Conservation (phyloP, 805 yeast species). For the Blastobotrys peoriensis region DNA sequence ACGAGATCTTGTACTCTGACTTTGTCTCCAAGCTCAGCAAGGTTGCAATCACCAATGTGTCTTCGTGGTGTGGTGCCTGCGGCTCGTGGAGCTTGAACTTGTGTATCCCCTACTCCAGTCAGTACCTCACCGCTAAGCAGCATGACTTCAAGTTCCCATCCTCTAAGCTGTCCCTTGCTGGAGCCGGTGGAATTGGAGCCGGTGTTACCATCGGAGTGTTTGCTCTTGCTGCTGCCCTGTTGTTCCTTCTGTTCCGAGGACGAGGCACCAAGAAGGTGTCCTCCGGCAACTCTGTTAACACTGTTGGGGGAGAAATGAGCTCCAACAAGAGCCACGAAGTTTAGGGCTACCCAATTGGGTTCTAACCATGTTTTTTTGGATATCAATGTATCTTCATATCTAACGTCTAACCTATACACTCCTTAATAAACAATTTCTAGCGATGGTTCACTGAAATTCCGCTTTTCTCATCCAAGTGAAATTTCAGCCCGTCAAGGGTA, state of each 20-base stretch:
- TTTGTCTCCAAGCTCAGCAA: conserved; percentile 29
- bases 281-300: neutral
- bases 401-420: no score
- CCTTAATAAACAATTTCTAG: no score
- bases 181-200: conserved; percentile 48
- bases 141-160: conserved; percentile 19
- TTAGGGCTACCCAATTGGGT: no score
- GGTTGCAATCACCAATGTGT: conserved; percentile 26
- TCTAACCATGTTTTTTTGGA: no score
- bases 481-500: no score
- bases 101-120: conserved; percentile 31
- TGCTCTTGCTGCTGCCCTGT: conserved; percentile 30
- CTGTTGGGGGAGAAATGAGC: neutral
- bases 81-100: conserved; percentile 25
- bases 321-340: neutral
- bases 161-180: conserved; percentile 31
- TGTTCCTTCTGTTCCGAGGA: conserved; percentile 22
- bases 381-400: no score
- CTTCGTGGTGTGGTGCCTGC: conserved; percentile 40
- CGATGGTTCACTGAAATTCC: no score
- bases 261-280: neutral
- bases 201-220: conserved; percentile 41
- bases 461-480: no score
- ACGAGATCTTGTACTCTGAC: conserved; percentile 33
- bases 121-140: conserved; percentile 16